Percentiles rank a stretch among this genome's conserved stretches.
Evolutionary conservation across 2,329 filamentous ascomycete genomes (phyloP).

Genomic region (Botryosphaeria dothidea): DNA sequence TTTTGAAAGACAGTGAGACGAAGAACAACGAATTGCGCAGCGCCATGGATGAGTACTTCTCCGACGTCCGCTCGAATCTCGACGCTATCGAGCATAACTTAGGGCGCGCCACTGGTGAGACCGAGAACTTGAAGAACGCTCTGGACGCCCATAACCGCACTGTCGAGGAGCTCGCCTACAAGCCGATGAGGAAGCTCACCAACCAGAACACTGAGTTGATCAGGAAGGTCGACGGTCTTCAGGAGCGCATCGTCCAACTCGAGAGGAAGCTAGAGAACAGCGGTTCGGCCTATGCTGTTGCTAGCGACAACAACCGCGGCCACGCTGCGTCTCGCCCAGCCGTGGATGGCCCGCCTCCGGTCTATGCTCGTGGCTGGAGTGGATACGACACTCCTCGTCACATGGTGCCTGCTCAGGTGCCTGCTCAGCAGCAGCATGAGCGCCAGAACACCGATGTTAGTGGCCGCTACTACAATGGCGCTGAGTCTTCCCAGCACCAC

Average conservation of each 20-base stretch:
- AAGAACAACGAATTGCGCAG: slow-evolving; percentile 18
- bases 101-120: slow-evolving; percentile 25
- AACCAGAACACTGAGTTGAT: slow-evolving; percentile 29
- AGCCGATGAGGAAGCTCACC: slow-evolving; percentile 27
- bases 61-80: slow-evolving; percentile 31
- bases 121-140: slow-evolving; percentile 27
- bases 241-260: slow-evolving; percentile 28
- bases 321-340: neutral
- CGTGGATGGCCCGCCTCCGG: neutral
- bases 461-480: slow-evolving; percentile 10
- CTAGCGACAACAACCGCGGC: neutral
- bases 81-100: slow-evolving; percentile 28
- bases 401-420: neutral
- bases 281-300: neutral
- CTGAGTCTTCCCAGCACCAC: neutral
- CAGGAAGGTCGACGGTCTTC: slow-evolving; percentile 29
- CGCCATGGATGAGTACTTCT: slow-evolving; percentile 27
- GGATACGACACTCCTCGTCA: slow-evolving; percentile 3
- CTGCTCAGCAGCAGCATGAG: neutral
- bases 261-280: slow-evolving; percentile 9
- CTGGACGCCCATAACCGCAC: slow-evolving; percentile 15
- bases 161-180: slow-evolving; percentile 29
- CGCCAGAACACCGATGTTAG: slow-evolving; percentile 1
- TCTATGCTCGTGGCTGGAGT: neutral
- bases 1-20: slow-evolving; percentile 19